phyloP scores from a whole-genome alignment of 2,329 filamentous ascomycete species.

The Fusarium brachygibbosum region DNA sequence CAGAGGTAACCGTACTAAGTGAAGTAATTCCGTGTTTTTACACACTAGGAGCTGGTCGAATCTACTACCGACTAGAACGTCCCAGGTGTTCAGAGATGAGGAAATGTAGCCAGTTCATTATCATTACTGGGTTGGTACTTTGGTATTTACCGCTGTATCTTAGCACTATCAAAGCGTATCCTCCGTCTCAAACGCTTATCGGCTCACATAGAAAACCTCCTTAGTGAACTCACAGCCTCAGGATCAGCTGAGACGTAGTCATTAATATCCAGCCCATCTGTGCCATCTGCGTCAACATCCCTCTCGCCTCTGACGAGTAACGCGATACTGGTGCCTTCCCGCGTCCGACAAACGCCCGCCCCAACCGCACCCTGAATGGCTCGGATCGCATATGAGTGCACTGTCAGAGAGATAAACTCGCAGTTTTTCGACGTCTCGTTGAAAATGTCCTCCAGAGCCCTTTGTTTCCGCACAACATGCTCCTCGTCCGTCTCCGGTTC shows the following conservation, averaged over 20 bases:
- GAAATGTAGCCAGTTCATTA: background rate
- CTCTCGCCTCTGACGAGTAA: slow-evolving; percentile 65
- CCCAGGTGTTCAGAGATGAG: no score
- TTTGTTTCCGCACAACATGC: slow-evolving; percentile 60
- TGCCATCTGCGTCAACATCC: slow-evolving; percentile 2
- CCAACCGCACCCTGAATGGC: slow-evolving; percentile 59
- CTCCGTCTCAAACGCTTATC: no score
- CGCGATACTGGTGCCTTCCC: slow-evolving; percentile 67
- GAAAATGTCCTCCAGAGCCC: slow-evolving; percentile 63
- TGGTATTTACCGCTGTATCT: background rate
- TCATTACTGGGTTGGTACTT: background rate
- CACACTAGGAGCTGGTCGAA: no score
- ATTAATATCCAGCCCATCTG: slow-evolving; percentile 10
- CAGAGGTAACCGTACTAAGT: no score
- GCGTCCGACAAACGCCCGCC: slow-evolving; percentile 60
- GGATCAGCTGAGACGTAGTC: slow-evolving; percentile 7
- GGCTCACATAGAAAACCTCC: slow-evolving; percentile 30
- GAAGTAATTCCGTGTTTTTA: no score
- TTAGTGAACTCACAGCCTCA: slow-evolving; percentile 11
- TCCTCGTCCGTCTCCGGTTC: slow-evolving; percentile 63
- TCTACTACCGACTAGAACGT: no score
- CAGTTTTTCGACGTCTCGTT: slow-evolving; percentile 53
- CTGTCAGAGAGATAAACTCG: slow-evolving; percentile 63
- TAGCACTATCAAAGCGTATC: background rate
- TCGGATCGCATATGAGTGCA: slow-evolving; percentile 63